Evolutionary conservation across 2,329 filamentous ascomycete genomes (phyloP).

Genomic region (Tolypocladium endophyticum): DNA sequence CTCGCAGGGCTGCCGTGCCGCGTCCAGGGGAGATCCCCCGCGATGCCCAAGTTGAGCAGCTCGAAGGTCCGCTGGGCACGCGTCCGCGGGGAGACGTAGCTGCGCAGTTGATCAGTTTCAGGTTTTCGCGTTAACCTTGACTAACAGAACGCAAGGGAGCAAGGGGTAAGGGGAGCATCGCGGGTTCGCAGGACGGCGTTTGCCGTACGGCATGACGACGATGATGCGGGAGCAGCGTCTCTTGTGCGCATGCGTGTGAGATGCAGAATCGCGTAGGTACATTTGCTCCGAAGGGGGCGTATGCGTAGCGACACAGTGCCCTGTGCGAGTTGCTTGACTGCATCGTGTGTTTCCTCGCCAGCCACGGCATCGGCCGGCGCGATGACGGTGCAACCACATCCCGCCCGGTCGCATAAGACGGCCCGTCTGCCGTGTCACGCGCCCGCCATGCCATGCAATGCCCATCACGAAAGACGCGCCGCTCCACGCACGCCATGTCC

Average conservation of each 20-base stretch:
- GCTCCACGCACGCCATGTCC: neutral
- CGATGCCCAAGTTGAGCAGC: constrained; percentile 64
- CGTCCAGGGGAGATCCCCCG: constrained; percentile 61
- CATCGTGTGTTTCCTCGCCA: neutral
- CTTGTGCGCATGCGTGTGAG: neutral
- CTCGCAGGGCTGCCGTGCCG: constrained; percentile 28
- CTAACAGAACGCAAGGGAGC: neutral
- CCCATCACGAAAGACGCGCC: neutral
- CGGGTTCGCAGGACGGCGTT: neutral
- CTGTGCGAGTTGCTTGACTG: neutral
- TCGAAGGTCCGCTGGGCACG: constrained; percentile 87
- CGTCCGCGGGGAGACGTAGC: constrained; percentile 76
- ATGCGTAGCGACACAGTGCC: neutral
- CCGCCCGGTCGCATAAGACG: neutral
- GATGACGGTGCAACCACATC: neutral
- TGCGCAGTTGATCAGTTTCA: constrained; percentile 15
- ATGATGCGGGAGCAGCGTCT: neutral
- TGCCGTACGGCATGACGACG: neutral
- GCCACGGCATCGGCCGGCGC: neutral
- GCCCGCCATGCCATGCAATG: neutral
- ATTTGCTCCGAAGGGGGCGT: neutral
- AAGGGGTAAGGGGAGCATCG: neutral
- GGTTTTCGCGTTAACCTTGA: constrained; percentile 2
- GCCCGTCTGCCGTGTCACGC: constrained; percentile 1
- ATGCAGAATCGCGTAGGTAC: neutral